Evolutionary conservation across 345 rosid species (phyloP), one percentile per base, ranked within the genome.

Genomic region (Orychophragmus violaceus): DNA sequence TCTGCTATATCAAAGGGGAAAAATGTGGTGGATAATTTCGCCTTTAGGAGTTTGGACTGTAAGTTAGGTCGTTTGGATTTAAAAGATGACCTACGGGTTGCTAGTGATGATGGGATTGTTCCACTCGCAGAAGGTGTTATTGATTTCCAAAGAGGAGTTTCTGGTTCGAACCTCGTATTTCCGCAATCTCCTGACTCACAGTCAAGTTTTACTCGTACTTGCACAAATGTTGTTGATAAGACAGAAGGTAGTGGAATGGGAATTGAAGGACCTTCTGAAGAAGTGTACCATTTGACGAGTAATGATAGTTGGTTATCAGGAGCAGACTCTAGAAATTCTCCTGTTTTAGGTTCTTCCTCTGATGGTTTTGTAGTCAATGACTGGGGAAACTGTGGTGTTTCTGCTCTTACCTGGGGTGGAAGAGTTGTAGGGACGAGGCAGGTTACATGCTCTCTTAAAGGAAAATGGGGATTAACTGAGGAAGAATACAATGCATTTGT

Each of bases 371-470:
- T 83, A 56, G 69, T 75, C 60, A 90, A 80, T 82, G 98, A 90
- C 54, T 93, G 97, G 88, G 94, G 90, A 73, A 84, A 84, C 79
- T 81, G 87, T 75, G 81, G 85, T 44, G 51, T 85, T 79, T 78
- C 94, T 74, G 69, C 86, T 74, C 81, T 87, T 74, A 80, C 98
- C 41, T 90, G 98, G 98, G 98, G 98, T 78, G 97, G 98, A 67
- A 84, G 97, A 79, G 90, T 86, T 77, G 97, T 93, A 62, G 94
- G 92, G 16, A 81, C 80, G 68, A 80, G 82, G 74, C 89, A 86
- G 77, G 83, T 79, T 51, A 84, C 83, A 61, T 57, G 79, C 59
- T 76, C 64, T 72, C 83, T 81, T 64, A 71, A 79, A 49, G 87
- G 82, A 37, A 87, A 85, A 74, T 82, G 74, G 39, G 89, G 90